phyloP scores from a whole-genome alignment of 139 green algal species.

The Zygnema cylindricum region DNA sequence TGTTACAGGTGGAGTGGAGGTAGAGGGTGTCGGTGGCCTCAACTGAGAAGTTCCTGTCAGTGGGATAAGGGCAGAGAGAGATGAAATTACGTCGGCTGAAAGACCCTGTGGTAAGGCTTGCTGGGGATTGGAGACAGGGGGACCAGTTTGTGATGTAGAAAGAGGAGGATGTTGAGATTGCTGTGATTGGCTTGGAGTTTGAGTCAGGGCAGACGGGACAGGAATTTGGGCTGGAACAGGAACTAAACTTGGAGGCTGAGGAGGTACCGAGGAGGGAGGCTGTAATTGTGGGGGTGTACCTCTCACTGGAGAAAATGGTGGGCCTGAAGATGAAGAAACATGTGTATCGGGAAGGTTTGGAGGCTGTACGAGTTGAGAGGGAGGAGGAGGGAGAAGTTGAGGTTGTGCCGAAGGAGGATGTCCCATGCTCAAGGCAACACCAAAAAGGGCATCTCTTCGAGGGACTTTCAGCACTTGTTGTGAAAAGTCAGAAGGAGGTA shows the following conservation, averaged over 20 bases:
- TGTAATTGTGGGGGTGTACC: background rate
- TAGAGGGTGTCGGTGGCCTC: background rate
- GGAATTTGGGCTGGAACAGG: too few relatives aligned
- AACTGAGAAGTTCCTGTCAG: slow-evolving; percentile 16
- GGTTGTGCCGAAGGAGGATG: background rate
- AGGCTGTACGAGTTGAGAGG: slow-evolving; percentile 13
- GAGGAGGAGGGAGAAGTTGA: background rate
- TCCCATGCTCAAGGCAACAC: slow-evolving; percentile 29
- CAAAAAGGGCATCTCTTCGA: slow-evolving; percentile 47
- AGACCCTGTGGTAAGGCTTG: slow-evolving; percentile 25
- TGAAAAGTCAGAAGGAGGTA: slow-evolving; percentile 59
- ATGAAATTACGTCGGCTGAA: slow-evolving; percentile 38
- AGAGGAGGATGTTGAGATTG: slow-evolving; percentile 15
- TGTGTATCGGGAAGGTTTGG: background rate
- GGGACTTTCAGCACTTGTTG: slow-evolving; percentile 52
- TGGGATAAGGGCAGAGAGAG: slow-evolving; percentile 30
- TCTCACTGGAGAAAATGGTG: background rate
- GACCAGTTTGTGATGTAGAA: background rate
- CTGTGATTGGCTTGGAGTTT: too few relatives aligned
- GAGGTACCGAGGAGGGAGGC: background rate
- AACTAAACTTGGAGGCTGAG: background rate
- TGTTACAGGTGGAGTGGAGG: background rate
- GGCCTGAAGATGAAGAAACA: background rate
- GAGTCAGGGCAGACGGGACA: background rate
- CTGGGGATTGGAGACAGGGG: background rate